phyloP scores from a whole-genome alignment of 2,329 filamentous ascomycete species.

The Didymellaceae sp. region DNA sequence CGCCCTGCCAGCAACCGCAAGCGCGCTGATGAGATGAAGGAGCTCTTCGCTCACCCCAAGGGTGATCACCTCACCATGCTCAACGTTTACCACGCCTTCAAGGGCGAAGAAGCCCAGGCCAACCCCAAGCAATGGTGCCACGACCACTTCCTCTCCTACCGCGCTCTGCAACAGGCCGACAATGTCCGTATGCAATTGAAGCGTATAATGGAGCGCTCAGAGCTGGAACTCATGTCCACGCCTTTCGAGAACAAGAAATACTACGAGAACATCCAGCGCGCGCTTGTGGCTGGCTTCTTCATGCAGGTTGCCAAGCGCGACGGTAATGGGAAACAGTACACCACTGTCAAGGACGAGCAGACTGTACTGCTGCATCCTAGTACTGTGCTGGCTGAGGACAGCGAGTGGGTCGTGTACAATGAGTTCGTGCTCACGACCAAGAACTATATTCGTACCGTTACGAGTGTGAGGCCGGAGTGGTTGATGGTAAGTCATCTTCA shows the following conservation, averaged over 20 bases:
- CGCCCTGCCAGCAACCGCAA: constrained; percentile 85
- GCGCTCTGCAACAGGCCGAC: constrained; percentile 89
- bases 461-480: constrained; percentile 92
- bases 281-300: constrained; percentile 94
- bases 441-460: constrained; percentile 96
- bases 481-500: constrained; percentile 69
- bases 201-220: constrained; percentile 94
- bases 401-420: constrained; percentile 97
- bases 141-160: constrained; percentile 91
- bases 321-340: constrained; percentile 84
- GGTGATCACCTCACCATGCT: constrained; percentile 96
- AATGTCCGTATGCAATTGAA: constrained; percentile 91
- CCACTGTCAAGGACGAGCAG: constrained; percentile 96
- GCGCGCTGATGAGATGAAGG: constrained; percentile 97
- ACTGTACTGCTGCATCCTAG: constrained; percentile 91
- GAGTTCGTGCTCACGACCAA: constrained; percentile 98
- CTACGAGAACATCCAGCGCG: constrained; percentile 94
- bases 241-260: constrained; percentile 95
- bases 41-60: constrained; percentile 87
- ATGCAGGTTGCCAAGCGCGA: constrained; percentile 99
- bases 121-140: constrained; percentile 93
- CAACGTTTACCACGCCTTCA: constrained; percentile 98
- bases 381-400: constrained; percentile 85
- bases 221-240: constrained; percentile 84
- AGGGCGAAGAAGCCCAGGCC: constrained; percentile 70